Base-by-base conservation (phyloP, 441 rosid genomes). In the Euphorbia celastroides region DNA sequence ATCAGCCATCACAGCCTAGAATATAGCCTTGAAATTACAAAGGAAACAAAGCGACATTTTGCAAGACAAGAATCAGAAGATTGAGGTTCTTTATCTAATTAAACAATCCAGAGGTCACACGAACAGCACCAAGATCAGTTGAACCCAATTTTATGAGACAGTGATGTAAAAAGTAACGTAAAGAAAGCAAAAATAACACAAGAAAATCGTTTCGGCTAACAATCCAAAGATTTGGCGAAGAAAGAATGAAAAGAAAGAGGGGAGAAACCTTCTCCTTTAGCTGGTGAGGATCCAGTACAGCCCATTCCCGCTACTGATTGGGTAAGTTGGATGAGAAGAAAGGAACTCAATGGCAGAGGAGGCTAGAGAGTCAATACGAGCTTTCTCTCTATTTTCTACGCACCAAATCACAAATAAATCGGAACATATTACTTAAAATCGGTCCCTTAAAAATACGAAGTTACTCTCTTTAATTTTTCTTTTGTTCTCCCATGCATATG, bases 281-380 rank as follows among this genome's bases (percentile, higher is more conserved):
- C 75, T 70, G 78, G 92, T 57, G 88, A 73, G 25, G 96, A 89
- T 85, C 85, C 92, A 79, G 77, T 87, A 72, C 90, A 89, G 55
- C 93, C 96, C 96, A 89, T 89, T 72, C 72, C 67, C 67, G 17
- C 51, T 62, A 51, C 32, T 44, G 4, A 5, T 7, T 3, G 25
- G 67, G 38, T 9, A 34, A 34, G 38, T 34, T 34, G 44, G 12
- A 41, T 11, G n/a, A 60, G 17, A 30, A 63, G 48, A 57, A 52
- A n/a, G 28, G 38, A 6, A 16, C 12, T 13, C 50, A 34, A n/a
- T 55, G 32, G 5, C 10, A 52, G 48, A 52, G 23, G 25, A 51
- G 60, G 42, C 50, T 50, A 7, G 5, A 34, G 38, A 69, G 66
- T 69, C 67, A 54, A 69, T 28, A 44, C 22, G 57, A 31, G 59